Percentiles rank a stretch among this genome's conserved stretches.
These are phyloP conservation scores for Ophiosphaerella herpotricha DNA, from an alignment of 2,329 filamentous ascomycete species.

Conservation along the genomic window DNA sequence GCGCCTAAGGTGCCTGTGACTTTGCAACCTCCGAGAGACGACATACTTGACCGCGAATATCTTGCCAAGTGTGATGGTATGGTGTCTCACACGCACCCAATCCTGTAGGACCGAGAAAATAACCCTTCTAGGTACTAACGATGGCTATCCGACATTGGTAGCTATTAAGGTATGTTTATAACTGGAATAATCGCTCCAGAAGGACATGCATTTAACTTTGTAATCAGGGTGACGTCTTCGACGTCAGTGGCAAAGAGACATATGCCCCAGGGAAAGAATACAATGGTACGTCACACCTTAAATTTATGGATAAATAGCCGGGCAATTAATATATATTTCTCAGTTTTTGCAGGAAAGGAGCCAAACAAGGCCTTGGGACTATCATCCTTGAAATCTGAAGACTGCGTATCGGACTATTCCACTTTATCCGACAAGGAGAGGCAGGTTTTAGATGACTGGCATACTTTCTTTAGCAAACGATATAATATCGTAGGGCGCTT, in stretches of 20 bases:
- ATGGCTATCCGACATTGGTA: constrained; percentile 63
- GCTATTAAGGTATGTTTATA: constrained; percentile 58
- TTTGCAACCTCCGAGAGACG: constrained; percentile 83
- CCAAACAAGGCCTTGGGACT: constrained; percentile 88
- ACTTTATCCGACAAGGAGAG: constrained; percentile 85
- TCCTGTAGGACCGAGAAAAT: neutral
- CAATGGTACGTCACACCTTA: constrained; percentile 65
- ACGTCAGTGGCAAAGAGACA: constrained; percentile 86
- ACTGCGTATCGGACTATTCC: constrained; percentile 79
- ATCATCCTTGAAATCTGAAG: constrained; percentile 83
- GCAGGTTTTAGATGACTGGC: constrained; percentile 85
- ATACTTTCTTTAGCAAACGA: constrained; percentile 93
- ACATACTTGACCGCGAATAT: constrained; percentile 79
- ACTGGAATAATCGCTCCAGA: neutral
- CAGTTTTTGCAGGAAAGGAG: constrained; percentile 95
- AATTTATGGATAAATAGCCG: neutral
- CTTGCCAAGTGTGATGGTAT: constrained; percentile 82
- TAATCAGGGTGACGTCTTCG: constrained; percentile 85
- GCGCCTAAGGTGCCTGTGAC: constrained; percentile 77
- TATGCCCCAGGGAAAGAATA: constrained; percentile 86
- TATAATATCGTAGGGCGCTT: constrained; percentile 81
- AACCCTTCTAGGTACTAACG: constrained; percentile 62
- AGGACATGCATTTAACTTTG: constrained; percentile 7
- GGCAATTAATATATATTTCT: constrained; percentile 3
- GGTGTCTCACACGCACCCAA: constrained; percentile 25